Evolutionary conservation across 1,139 yeast species (phyloP).

Genomic region (Sugiyamaella grinbergsii): DNA sequence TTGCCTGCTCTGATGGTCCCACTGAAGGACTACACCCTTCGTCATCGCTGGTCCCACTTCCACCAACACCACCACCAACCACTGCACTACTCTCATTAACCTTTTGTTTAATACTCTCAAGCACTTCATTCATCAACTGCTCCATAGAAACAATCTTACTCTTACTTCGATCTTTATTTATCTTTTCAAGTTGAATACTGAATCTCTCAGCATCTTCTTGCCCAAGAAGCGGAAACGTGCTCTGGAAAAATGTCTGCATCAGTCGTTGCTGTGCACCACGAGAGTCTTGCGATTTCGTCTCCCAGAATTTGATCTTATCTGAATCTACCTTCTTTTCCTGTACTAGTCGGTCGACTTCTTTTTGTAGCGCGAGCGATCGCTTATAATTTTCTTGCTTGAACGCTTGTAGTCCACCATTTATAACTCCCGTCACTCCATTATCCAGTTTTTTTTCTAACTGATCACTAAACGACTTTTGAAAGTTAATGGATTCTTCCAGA

Average conservation of each 20-base stretch:
- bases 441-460: slow-evolving; percentile 19
- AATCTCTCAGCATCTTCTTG: slow-evolving; percentile 10
- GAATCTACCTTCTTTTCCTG: slow-evolving; percentile 22
- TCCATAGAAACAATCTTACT: slow-evolving; percentile 18
- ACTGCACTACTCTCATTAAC: slow-evolving; percentile 1
- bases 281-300: slow-evolving; percentile 19
- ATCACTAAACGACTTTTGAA: slow-evolving; percentile 18
- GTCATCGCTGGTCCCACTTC: not conserved
- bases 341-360: slow-evolving; percentile 19
- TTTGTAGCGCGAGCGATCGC: slow-evolving; percentile 17
- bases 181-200: slow-evolving; percentile 6
- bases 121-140: slow-evolving; percentile 16
- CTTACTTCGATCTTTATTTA: slow-evolving; percentile 12
- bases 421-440: slow-evolving; percentile 10
- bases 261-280: slow-evolving; percentile 14
- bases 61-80: not conserved
- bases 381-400: slow-evolving; percentile 22
- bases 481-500: slow-evolving; percentile 18
- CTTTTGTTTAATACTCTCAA: slow-evolving; percentile 7
- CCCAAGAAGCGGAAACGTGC: slow-evolving; percentile 10
- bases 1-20: slow-evolving; percentile 14
- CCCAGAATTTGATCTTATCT: slow-evolving; percentile 21
- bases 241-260: slow-evolving; percentile 18
- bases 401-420: slow-evolving; percentile 22
- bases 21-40: not conserved